These are phyloP conservation scores for Magnusiomyces magnusii DNA, from an alignment of 1,139 yeast genomes.

Conservation along the genomic window DNA sequence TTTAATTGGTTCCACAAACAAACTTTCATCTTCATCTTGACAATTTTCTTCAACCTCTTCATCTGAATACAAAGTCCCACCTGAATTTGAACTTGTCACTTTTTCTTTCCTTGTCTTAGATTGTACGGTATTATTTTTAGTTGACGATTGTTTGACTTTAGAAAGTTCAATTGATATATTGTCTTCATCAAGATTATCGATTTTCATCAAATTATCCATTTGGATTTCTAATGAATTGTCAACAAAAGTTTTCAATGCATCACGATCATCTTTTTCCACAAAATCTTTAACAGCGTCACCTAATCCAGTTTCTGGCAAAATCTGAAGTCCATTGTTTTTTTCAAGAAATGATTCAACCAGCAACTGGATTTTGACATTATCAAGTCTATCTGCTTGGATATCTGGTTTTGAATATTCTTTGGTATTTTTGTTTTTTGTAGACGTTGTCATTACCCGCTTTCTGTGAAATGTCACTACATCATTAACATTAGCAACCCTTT, in stretches of 20 bases:
- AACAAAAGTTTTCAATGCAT: conserved; percentile 59
- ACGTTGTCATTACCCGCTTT: conserved; percentile 6
- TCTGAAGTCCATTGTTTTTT: conserved; percentile 49
- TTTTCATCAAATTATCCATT: conserved; percentile 46
- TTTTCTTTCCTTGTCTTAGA: background rate
- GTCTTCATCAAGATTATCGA: conserved; percentile 31
- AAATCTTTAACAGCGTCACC: conserved; percentile 63
- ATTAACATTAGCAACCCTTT: conserved; percentile 80
- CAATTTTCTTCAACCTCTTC: background rate
- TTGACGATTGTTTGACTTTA: background rate
- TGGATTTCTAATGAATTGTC: conserved; percentile 59
- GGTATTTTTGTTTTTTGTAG: background rate
- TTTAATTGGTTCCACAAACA: background rate
- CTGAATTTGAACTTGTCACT: background rate
- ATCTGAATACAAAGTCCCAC: background rate
- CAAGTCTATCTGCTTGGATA: conserved; percentile 21
- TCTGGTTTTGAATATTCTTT: background rate
- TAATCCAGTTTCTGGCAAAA: conserved; percentile 72
- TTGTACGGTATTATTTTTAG: background rate
- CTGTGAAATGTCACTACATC: conserved; percentile 57
- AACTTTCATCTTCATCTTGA: background rate
- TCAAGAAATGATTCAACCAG: conserved; percentile 55
- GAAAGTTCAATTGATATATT: background rate
- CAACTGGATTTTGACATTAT: conserved; percentile 47
- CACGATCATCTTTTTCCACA: conserved; percentile 78